Evolutionary conservation across 2,329 filamentous ascomycete species (phyloP).

Genomic region (Diaporthe velutina): DNA sequence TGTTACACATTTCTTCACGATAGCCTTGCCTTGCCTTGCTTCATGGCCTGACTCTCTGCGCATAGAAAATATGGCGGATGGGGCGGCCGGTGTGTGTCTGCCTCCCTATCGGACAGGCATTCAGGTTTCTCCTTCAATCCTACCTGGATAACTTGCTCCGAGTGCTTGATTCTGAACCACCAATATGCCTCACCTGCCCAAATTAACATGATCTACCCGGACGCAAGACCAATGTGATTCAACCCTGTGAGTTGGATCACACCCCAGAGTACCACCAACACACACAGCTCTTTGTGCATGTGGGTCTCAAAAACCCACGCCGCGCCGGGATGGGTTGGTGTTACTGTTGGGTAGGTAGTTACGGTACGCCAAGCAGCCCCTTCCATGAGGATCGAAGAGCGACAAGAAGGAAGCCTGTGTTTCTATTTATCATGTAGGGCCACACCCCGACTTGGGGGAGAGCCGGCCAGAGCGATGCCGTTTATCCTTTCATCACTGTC

Average conservation of each 20-base stretch:
- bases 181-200: neutral
- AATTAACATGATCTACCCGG: neutral
- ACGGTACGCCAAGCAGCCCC: neutral
- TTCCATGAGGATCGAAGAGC: neutral
- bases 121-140: neutral
- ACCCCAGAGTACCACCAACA: neutral
- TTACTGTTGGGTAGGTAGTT: neutral
- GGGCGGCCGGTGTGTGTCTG: neutral
- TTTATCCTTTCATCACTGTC: neutral
- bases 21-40: neutral
- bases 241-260: neutral
- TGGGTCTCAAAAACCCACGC: neutral
- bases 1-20: neutral
- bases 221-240: neutral
- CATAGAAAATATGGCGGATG: neutral
- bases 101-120: neutral
- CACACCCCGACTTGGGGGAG: neutral
- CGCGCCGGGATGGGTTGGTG: neutral
- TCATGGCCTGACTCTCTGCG: neutral
- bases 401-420: neutral
- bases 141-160: neutral
- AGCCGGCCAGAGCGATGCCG: neutral
- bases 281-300: neutral
- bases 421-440: neutral
- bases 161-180: neutral